Conservation (phyloP, 148 eudicot species). For the Linanthus parryae region DNA sequence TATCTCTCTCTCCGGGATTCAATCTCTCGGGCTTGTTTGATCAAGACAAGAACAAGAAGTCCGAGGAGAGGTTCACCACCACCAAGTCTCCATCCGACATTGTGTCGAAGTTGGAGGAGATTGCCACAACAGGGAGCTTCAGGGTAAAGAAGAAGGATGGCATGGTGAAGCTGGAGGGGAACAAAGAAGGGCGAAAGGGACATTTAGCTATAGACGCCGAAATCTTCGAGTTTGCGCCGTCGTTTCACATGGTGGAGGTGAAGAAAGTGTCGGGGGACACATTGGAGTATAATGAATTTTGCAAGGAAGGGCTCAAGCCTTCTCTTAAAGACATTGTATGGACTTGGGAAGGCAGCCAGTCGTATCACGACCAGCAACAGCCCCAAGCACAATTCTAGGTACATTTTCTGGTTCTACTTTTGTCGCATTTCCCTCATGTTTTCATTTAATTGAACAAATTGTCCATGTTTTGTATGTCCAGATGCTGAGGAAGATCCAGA, state of each 20-base stretch:
- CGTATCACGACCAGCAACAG: too few species aligned
- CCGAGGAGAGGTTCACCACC: conserved; percentile 2
- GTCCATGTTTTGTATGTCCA: too few species aligned
- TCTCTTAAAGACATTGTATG: conserved; percentile 60
- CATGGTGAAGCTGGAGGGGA: conserved; percentile 47
- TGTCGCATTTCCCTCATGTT: too few species aligned
- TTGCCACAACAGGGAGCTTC: neutral
- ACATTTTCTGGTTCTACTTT: too few species aligned
- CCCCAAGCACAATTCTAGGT: too few species aligned
- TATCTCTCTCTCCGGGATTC: conserved; percentile 5
- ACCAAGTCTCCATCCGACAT: neutral
- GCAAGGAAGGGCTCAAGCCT: conserved; percentile 56
- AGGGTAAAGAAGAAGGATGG: conserved; percentile 45
- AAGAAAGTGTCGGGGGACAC: conserved; percentile 75
- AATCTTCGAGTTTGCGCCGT: conserved; percentile 76
- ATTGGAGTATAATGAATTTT: conserved; percentile 53
- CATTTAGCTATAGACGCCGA: conserved; percentile 60
- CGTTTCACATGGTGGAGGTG: conserved; percentile 68
- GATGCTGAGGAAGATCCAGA: too few species aligned
- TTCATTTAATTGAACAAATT: too few species aligned
- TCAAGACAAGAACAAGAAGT: conserved; percentile 2
- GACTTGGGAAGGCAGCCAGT: conserved; percentile 62
- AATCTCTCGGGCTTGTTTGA: conserved; percentile 5
- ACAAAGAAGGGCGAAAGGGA: conserved; percentile 75
- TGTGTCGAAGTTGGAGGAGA: conserved; percentile 2